phyloP scores from a whole-genome alignment of 352 stramenopile species.

The Hyaloperonospora arabidopsidis region DNA sequence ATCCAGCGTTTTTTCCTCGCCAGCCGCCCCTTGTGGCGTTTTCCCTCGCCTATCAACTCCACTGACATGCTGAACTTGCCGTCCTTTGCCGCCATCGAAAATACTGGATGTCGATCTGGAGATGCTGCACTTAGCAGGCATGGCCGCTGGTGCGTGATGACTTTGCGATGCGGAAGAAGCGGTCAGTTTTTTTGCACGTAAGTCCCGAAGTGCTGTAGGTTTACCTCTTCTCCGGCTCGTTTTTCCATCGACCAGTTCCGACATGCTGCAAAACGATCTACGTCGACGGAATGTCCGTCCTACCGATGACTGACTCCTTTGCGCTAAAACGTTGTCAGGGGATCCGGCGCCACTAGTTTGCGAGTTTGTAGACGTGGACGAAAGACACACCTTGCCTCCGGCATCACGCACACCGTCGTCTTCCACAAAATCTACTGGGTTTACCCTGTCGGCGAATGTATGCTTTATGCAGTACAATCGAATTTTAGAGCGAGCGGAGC shows the following conservation, averaged over 20 bases:
- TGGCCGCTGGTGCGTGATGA: conserved; percentile 6
- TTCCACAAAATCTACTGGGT: conserved; percentile 12
- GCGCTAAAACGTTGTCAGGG: conserved; percentile 19
- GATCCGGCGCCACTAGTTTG: conserved; percentile 22
- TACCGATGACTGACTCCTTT: conserved; percentile 18
- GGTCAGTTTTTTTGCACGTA: conserved; percentile 48
- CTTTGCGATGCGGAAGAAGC: conserved; percentile 21
- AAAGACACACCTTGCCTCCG: conserved; percentile 11
- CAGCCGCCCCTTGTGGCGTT: conserved; percentile 2
- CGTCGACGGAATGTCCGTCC: conserved; percentile 49
- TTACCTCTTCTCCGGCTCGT: conserved; percentile 34
- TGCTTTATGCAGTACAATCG: conserved; percentile 65
- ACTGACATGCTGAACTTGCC: conserved; percentile 12
- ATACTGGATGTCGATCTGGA: conserved; percentile 20
- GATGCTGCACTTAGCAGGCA: conserved; percentile 9
- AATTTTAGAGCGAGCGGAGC: conserved; percentile 61
- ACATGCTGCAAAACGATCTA: conserved; percentile 64
- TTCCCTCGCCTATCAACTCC: conserved; percentile 18
- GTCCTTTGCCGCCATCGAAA: conserved; percentile 20
- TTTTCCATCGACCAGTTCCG: conserved; percentile 39
- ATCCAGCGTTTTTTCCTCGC: conserved; percentile 16
- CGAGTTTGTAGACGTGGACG: conserved; percentile 19
- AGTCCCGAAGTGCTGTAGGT: conserved; percentile 39
- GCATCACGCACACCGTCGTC: conserved; percentile 11
- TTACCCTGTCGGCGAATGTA: conserved; percentile 27